Conservation (phyloP, 441 rosid species). For the Metrosideros polymorpha region DNA sequence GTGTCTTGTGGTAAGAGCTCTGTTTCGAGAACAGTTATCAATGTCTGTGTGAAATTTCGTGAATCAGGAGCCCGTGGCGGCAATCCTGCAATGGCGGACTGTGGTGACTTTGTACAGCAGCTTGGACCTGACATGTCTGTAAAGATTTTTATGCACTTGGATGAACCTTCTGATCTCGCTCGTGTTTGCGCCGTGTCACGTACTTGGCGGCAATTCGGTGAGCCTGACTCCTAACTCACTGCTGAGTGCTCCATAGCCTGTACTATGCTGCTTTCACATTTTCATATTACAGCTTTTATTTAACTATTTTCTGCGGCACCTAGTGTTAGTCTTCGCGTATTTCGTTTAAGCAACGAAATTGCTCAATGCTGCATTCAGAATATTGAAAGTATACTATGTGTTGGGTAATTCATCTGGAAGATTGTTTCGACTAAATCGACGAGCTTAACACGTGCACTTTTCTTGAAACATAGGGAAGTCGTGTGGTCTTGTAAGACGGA, state of each 20-base stretch:
- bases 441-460: neutral
- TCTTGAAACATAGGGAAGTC: neutral
- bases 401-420: neutral
- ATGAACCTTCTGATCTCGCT: constrained; percentile 40
- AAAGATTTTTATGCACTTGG: constrained; percentile 26
- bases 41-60: neutral
- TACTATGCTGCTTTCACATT: neutral
- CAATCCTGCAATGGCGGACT: constrained; percentile 16
- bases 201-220: constrained; percentile 38
- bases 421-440: neutral
- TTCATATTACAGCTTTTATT: neutral
- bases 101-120: constrained; percentile 22
- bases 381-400: neutral
- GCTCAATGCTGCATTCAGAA: neutral
- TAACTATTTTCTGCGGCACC: neutral
- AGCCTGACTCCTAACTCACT: neutral
- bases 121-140: constrained; percentile 29
- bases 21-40: neutral
- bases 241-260: neutral
- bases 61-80: neutral
- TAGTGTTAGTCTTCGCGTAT: neutral
- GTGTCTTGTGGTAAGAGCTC: neutral
- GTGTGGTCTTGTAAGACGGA: too few species aligned
- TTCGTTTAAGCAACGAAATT: neutral
- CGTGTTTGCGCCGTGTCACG: constrained; percentile 30